phyloP scores from a whole-genome alignment of 2,329 filamentous ascomycete species.

The Metarhizium guizhouense region DNA sequence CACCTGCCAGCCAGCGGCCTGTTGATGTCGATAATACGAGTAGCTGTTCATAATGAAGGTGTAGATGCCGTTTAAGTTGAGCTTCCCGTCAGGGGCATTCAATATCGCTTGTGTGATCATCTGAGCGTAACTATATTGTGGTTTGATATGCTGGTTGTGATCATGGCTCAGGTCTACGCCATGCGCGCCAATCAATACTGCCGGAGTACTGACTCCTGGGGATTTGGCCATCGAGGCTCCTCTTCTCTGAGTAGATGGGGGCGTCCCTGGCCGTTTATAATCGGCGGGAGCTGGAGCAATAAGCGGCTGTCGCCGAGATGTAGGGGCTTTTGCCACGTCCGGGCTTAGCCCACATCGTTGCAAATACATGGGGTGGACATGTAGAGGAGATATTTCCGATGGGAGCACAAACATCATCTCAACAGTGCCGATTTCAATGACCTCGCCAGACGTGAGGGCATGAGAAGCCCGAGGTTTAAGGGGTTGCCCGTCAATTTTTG shows the following conservation, averaged over 20 bases:
- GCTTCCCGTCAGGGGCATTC: constrained; percentile 74
- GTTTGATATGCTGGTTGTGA: constrained; percentile 83
- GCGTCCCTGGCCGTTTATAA: constrained; percentile 52
- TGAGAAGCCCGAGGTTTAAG: constrained; percentile 59
- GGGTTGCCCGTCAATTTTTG: constrained; percentile 68
- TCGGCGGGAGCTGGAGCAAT: constrained; percentile 53
- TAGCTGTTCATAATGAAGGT: constrained; percentile 86
- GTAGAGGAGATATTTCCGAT: constrained; percentile 54
- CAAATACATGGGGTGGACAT: constrained; percentile 60
- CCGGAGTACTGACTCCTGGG: constrained; percentile 25
- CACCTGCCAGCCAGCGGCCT: constrained; percentile 79
- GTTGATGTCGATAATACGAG: constrained; percentile 81
- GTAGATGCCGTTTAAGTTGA: constrained; percentile 90
- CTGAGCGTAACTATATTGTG: constrained; percentile 91
- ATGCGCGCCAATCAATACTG: constrained; percentile 30
- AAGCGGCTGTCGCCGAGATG: constrained; percentile 31
- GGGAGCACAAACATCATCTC: constrained; percentile 99
- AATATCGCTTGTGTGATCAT: constrained; percentile 96
- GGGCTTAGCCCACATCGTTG: constrained; percentile 52
- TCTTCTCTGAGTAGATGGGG: constrained; percentile 34
- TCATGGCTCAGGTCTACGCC: constrained; percentile 74
- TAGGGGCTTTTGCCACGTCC: constrained; percentile 19
- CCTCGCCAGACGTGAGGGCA: constrained; percentile 72
- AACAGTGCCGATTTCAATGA: constrained; percentile 83
- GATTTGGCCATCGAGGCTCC: constrained; percentile 18